Evolutionary conservation across 495 filamentous ascomycete species (phyloP), one percentile per base, ranked within the genome.

Genomic region (Aspergillus sclerotiicarbonarius): DNA sequence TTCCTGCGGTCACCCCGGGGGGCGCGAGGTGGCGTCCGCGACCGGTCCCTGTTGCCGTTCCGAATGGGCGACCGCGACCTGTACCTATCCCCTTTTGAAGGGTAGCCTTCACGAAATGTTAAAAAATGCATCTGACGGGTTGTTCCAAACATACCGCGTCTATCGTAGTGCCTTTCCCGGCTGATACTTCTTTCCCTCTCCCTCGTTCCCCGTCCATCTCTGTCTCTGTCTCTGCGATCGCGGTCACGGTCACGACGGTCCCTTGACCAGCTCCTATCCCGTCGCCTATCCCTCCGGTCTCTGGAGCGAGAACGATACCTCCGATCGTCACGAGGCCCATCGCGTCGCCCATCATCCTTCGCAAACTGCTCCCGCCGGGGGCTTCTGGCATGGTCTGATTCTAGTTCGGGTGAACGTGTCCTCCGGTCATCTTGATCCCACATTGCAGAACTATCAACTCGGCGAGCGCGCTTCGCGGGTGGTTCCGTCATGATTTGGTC

Each of bases 381-480:
- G 44, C 60, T 74, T 60, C 67, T 71, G 57, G 77, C 74, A 50
- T 66, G 64, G 16, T 75, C 75, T 47, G 68, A 63, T 13, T 64
- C 65, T 58, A 66, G 48, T 30, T 68, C 67, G 45, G 71, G 54
- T 19, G 72, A 63, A 37, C 62, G 68, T 10, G 64, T 58, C 15
- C 61, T 55, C 35, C 57, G 60, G 18, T 79, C 78, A 51, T 75
- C 72, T 43, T 69, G 72, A 46, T 84, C 81, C 79, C 79, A 82
- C 79, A 80, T 84, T 15, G 74, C 62, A 7, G 78, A 70, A 64
- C 78, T 84, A 52, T 84, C 80, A 16, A 72, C 72, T 16, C 79
- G 75, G 52, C 80, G 78, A 32, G 80, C 69, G 39, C 82, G 82
- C 62, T 85, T 84, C 39, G 78, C 63, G 47, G 80, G 78, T 21